phyloP scores from a whole-genome alignment of 768 basidiomycete genomes.

The Tephrocybe sp. region DNA sequence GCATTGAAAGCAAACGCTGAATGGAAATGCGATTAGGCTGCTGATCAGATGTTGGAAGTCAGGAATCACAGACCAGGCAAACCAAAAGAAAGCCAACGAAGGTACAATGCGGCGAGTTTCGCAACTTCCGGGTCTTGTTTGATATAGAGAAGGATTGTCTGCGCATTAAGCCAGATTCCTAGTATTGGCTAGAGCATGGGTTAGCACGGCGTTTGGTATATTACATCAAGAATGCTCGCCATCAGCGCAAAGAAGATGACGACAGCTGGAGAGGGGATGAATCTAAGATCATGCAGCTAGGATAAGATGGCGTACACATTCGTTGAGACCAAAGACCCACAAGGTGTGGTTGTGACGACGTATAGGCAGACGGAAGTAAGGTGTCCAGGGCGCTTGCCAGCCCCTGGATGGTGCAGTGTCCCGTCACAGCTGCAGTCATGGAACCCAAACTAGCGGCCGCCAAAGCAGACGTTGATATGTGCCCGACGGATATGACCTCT shows the following conservation, averaged over 20 bases:
- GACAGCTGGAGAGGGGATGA: slow-evolving; percentile 43
- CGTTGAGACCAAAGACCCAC: slow-evolving; percentile 91
- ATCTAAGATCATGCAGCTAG: not conserved
- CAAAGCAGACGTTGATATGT: slow-evolving; percentile 83
- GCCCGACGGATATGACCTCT: slow-evolving; percentile 87
- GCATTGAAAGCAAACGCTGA: slow-evolving; percentile 50
- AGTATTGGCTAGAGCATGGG: slow-evolving; percentile 44
- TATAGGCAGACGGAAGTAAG: slow-evolving; percentile 92
- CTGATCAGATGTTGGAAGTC: slow-evolving; percentile 1
- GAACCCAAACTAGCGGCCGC: slow-evolving; percentile 78
- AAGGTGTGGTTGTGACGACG: slow-evolving; percentile 77
- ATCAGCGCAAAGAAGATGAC: slow-evolving; percentile 56
- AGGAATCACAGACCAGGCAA: slow-evolving; percentile 53
- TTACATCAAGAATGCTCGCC: slow-evolving; percentile 32
- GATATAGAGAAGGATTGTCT: slow-evolving; percentile 69
- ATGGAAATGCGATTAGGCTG: not conserved
- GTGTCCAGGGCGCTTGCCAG: slow-evolving; percentile 87
- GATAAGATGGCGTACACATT: slow-evolving; percentile 57
- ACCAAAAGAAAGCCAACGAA: slow-evolving; percentile 72
- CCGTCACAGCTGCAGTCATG: slow-evolving; percentile 73
- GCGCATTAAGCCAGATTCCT: slow-evolving; percentile 80
- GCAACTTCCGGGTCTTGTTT: slow-evolving; percentile 86
- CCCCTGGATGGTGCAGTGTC: slow-evolving; percentile 77
- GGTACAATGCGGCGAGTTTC: slow-evolving; percentile 68
- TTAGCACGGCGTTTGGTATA: slow-evolving; percentile 26